Percentiles rank a stretch among this genome's conserved stretches.
These are phyloP conservation scores for Arthrobotrys sphaeroides DNA, from an alignment of 2,329 filamentous ascomycete species.

Conservation along the genomic window DNA sequence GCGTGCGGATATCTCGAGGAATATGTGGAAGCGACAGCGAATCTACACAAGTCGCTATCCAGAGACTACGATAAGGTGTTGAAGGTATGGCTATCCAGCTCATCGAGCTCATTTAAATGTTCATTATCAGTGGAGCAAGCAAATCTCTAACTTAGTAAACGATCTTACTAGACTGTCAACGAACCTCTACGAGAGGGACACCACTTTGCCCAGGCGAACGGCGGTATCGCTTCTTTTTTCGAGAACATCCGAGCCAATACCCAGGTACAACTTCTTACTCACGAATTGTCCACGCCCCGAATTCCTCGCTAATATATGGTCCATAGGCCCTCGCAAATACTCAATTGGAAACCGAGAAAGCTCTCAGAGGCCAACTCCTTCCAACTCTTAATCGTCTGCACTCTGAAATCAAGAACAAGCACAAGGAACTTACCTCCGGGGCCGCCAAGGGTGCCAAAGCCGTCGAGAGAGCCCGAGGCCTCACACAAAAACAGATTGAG, in stretches of 20 bases:
- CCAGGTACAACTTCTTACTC: constrained; percentile 65
- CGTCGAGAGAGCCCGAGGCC: constrained; percentile 85
- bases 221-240: constrained; percentile 87
- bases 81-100: constrained; percentile 68
- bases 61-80: constrained; percentile 96
- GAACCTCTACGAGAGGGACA: constrained; percentile 86
- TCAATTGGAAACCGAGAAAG: constrained; percentile 90
- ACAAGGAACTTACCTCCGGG: constrained; percentile 84
- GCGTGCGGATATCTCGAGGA: constrained; percentile 90
- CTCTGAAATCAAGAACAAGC: constrained; percentile 95
- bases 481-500: constrained; percentile 95
- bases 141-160: constrained; percentile 6
- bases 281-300: not conserved
- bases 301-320: too few relatives aligned
- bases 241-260: constrained; percentile 95
- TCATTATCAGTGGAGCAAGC: not conserved
- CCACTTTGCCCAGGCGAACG: constrained; percentile 86
- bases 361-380: constrained; percentile 82
- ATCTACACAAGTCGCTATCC: constrained; percentile 81
- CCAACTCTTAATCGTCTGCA: constrained; percentile 90
- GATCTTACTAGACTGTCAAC: constrained; percentile 74
- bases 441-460: constrained; percentile 86
- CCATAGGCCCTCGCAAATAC: constrained; percentile 86
- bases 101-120: not conserved
- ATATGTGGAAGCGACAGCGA: constrained; percentile 85